Conservation (phyloP, 371 early-diverging fungal species). For the Apophysomyces elegans region DNA sequence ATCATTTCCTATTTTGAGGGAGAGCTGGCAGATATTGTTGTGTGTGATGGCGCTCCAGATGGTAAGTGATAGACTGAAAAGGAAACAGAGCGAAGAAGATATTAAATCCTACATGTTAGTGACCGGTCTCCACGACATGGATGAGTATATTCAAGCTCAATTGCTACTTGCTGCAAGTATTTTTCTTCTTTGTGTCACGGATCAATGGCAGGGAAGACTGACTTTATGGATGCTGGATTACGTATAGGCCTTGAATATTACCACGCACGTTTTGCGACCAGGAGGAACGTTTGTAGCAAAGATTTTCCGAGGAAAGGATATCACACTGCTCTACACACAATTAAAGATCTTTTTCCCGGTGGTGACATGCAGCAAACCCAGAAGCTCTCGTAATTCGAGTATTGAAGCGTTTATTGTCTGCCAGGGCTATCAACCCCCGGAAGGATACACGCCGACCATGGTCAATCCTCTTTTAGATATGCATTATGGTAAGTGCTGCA, state of each 20-base stretch:
- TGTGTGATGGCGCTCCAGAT: slow-evolving; percentile 99
- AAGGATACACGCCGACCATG: slow-evolving; percentile 87
- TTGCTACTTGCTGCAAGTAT: slow-evolving; percentile 80
- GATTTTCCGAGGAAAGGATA: slow-evolving; percentile 95
- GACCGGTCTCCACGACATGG: slow-evolving; percentile 98
- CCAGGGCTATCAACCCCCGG: slow-evolving; percentile 84
- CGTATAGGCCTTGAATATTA: slow-evolving; percentile 88
- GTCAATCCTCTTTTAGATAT: slow-evolving; percentile 84
- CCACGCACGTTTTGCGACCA: slow-evolving; percentile 84
- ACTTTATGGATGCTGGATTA: background rate
- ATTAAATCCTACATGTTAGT: slow-evolving; percentile 46
- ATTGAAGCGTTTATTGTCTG: slow-evolving; percentile 97
- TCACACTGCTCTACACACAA: slow-evolving; percentile 88
- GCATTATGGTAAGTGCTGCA: slow-evolving; percentile 53
- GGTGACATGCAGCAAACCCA: slow-evolving; percentile 94
- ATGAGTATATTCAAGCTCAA: slow-evolving; percentile 98
- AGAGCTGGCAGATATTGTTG: slow-evolving; percentile 90
- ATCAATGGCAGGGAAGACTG: background rate
- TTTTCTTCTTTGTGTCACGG: background rate
- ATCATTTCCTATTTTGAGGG: slow-evolving; percentile 91
- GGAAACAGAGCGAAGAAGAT: too few species aligned
- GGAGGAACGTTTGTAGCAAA: slow-evolving; percentile 97
- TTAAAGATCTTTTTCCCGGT: slow-evolving; percentile 89
- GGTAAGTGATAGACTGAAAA: slow-evolving; percentile 44
- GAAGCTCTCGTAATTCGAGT: slow-evolving; percentile 92